phyloP scores from a whole-genome alignment of 768 basidiomycete genomes.

The Auriculariales sp. region DNA sequence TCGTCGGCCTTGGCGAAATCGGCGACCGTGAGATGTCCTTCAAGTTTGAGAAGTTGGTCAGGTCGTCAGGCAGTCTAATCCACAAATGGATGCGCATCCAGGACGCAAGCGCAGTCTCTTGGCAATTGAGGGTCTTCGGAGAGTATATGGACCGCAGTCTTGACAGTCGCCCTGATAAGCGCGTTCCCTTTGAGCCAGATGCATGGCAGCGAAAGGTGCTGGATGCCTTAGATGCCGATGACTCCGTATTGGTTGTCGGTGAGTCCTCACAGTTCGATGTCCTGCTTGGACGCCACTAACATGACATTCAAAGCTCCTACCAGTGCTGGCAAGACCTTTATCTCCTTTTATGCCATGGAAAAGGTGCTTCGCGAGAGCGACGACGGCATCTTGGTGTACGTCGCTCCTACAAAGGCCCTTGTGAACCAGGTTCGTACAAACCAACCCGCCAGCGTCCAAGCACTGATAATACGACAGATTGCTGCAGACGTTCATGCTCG shows the following conservation, averaged over 20 bases:
- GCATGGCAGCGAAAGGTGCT: conserved; percentile 57
- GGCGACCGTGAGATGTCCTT: conserved; percentile 25
- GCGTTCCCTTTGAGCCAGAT: conserved; percentile 53
- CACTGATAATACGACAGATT: conserved; percentile 15
- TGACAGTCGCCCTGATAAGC: conserved; percentile 40
- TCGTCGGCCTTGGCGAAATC: conserved; percentile 10
- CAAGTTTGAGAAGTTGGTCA: conserved; percentile 40
- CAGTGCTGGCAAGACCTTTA: conserved; percentile 65
- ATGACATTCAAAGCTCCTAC: conserved; percentile 35
- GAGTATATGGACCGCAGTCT: conserved; percentile 61
- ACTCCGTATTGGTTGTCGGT: conserved; percentile 57
- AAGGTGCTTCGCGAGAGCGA: conserved; percentile 45
- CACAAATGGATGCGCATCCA: conserved; percentile 39
- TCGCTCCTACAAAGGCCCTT: conserved; percentile 63
- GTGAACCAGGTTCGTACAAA: conserved; percentile 38
- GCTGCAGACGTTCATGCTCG: conserved; percentile 63
- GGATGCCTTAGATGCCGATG: conserved; percentile 42
- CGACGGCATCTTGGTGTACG: conserved; percentile 54
- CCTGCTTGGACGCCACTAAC: neutral
- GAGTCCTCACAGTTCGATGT: conserved; percentile 9
- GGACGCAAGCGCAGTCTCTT: conserved; percentile 37
- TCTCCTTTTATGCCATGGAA: conserved; percentile 69
- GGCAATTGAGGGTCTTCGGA: conserved; percentile 59
- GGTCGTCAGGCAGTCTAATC: conserved; percentile 25
- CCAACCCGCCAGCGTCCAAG: too few species aligned